Percentiles rank a stretch among this genome's conserved stretches.
Conservation (phyloP, 1,139 yeast genomes). For the Pichiaceae sp. region DNA sequence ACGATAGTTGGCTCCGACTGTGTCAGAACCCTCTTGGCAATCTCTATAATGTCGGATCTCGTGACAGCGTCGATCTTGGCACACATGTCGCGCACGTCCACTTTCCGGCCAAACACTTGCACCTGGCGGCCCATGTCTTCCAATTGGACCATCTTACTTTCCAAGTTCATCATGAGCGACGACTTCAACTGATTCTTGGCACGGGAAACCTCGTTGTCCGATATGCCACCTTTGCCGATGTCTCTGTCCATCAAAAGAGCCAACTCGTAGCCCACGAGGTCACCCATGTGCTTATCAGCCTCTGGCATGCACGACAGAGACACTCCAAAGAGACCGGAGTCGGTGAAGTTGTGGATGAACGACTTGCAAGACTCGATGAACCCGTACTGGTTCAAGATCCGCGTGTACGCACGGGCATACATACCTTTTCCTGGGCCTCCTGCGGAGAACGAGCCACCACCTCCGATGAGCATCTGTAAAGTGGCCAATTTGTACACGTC, state of each 20-base stretch:
- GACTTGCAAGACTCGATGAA: constrained; percentile 84
- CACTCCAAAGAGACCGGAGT: constrained; percentile 87
- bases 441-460: constrained; percentile 96
- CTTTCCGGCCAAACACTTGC: constrained; percentile 70
- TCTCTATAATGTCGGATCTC: constrained; percentile 57
- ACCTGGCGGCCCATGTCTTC: constrained; percentile 96
- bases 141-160: constrained; percentile 80
- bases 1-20: constrained; percentile 79
- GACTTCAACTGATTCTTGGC: constrained; percentile 90
- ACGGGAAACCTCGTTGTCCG: constrained; percentile 66
- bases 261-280: constrained; percentile 72
- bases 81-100: constrained; percentile 83
- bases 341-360: constrained; percentile 85
- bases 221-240: constrained; percentile 51
- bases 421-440: constrained; percentile 99
- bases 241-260: constrained; percentile 50
- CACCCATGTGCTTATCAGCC: constrained; percentile 78
- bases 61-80: constrained; percentile 61
- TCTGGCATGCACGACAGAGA: constrained; percentile 79
- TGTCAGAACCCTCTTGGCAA: constrained; percentile 71
- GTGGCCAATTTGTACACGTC: constrained; percentile 90
- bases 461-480: constrained; percentile 87
- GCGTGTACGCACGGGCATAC: constrained; percentile 89
- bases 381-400: constrained; percentile 85
- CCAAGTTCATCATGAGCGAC: constrained; percentile 88